phyloP scores from a whole-genome alignment of 768 basidiomycete genomes.

The Lentinula aciculospora region DNA sequence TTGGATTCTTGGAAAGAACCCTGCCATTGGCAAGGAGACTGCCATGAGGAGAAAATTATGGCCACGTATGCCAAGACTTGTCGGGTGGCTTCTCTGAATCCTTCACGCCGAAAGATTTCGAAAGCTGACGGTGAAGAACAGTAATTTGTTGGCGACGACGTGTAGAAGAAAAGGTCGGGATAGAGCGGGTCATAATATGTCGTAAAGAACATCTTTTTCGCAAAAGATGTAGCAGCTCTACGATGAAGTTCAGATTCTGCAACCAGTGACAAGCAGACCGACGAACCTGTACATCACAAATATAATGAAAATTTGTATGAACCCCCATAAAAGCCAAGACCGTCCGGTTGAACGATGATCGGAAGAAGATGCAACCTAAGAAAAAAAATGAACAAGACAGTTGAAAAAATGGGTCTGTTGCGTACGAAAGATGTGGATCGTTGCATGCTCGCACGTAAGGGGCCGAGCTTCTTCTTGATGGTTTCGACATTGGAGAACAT shows the following conservation, averaged over 20 bases:
- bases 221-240: constrained; percentile 42
- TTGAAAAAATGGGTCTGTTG: constrained; percentile 5
- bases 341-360: constrained; percentile 16
- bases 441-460: constrained; percentile 30
- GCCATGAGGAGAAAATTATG: constrained; percentile 26
- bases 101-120: constrained; percentile 32
- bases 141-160: constrained; percentile 33
- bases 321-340: constrained; percentile 25
- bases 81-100: constrained; percentile 29
- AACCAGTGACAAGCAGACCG: background rate
- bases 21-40: constrained; percentile 36
- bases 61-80: constrained; percentile 33
- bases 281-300: constrained; percentile 56
- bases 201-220: constrained; percentile 58
- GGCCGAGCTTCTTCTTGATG: constrained; percentile 24
- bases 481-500: constrained; percentile 13
- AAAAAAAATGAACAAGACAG: background rate
- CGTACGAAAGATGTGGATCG: background rate
- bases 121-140: constrained; percentile 29
- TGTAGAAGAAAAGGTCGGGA: constrained; percentile 59
- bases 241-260: background rate
- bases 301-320: constrained; percentile 42
- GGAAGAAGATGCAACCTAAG: background rate
- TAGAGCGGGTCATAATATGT: constrained; percentile 78
- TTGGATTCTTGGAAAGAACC: constrained; percentile 29